Evolutionary conservation across 352 stramenopile species (phyloP).

Genomic region (Globisporangium spinosum): DNA sequence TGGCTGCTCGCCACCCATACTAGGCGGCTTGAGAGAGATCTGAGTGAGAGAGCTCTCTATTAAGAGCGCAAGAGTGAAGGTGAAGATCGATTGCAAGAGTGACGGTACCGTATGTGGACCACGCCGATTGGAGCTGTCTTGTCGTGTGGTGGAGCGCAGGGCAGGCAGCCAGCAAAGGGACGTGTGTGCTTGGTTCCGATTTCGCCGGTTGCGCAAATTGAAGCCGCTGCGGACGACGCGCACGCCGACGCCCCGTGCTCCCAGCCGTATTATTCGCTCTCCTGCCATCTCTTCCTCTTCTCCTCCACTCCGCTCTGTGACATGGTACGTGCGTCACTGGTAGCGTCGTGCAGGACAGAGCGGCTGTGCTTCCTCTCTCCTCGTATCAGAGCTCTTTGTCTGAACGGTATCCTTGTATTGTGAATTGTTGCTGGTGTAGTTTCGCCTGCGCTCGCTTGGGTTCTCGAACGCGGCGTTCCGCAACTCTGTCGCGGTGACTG

Average conservation of each 20-base stretch:
- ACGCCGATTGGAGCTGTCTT: not conserved
- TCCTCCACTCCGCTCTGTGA: not conserved
- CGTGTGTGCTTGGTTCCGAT: not conserved
- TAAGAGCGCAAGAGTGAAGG: not conserved
- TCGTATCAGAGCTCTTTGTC: not conserved
- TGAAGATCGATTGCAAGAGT: not conserved
- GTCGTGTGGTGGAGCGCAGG: conserved; percentile 2
- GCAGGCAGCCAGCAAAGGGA: not conserved
- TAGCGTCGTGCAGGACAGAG: too few species aligned
- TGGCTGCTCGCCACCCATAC: conserved; percentile 12
- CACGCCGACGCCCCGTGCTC: not conserved
- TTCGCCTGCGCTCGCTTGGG: conserved; percentile 10
- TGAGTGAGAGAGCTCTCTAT: not conserved
- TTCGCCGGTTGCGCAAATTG: conserved; percentile 4
- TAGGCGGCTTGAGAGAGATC: not conserved
- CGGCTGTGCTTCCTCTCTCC: not conserved
- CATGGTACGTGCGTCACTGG: not conserved
- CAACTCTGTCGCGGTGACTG: conserved; percentile 26
- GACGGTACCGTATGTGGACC: not conserved
- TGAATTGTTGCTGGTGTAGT: not conserved
- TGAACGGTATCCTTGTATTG: not conserved
- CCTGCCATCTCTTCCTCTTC: not conserved
- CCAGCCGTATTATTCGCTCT: not conserved
- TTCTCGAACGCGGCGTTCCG: conserved; percentile 15
- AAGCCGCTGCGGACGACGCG: not conserved